Base-by-base conservation (phyloP, 1,284 basidiomycete species). In the Ustilago hordei region DNA sequence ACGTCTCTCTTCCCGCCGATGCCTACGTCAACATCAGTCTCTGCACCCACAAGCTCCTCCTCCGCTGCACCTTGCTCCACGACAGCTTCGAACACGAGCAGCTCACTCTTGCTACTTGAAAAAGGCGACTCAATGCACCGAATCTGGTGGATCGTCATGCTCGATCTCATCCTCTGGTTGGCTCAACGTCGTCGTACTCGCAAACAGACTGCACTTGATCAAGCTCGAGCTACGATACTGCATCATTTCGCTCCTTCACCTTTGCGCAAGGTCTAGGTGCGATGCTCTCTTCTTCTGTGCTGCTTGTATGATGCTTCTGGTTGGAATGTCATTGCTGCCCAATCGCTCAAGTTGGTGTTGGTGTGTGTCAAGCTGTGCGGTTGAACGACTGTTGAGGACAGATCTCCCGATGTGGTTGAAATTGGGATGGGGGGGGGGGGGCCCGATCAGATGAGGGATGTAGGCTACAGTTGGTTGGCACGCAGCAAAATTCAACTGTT, bases 121-220 rank as follows among this genome's bases (percentile, higher is more conserved):
- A 47, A 57, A 13, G 47, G 41, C 2, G 41, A 34, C 11, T 68
- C 71, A 15, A 62, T 59, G 17, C 65, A 74, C 39, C 54, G 62
- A 1, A 19, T 74, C 0, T 74, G 71, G 71, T 69, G 65, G 71
- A 64, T 74, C 32, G 59, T 69, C 15, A 64, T 74, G 50, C 58
- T 74, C 35, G 53, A 68, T 23, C 19, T 61, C 2, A 0, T 60
- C 6, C 55, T 65, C 8, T 74, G 71, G 71, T 62, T 64, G 13
- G 32, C 31, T 2, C 65, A 74, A 17, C 71, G 71, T 48, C 32
- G 65, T 31, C 71, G 62, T 1, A 64, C 61, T 2, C 65, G 62
- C 23, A 17, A 62, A 3, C 71, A 74, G 19, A 45, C n/a, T 5
- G 61, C 62, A 0, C 5, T 58, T 5, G 65, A 69, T 19, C 48